Evolutionary conservation across 805 yeast genomes (phyloP).

Genomic region (Sugiyamaella floridensis): DNA sequence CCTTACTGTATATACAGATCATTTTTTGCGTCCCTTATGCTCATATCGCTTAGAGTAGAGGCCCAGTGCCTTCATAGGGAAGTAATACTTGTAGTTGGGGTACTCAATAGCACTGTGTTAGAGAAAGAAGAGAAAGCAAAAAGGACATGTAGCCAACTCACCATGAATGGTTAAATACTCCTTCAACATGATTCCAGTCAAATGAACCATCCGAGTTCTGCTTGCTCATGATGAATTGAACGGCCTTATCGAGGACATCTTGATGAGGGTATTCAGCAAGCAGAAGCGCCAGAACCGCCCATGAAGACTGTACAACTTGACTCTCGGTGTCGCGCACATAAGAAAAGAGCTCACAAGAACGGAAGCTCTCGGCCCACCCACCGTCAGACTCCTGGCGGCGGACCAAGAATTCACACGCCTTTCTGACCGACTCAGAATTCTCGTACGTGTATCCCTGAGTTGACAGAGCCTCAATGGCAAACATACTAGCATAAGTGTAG

Average conservation of each 20-base stretch:
- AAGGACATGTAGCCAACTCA: background rate
- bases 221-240: slow-evolving; percentile 51
- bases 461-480: slow-evolving; percentile 86
- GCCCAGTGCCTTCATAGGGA: slow-evolving; percentile 91
- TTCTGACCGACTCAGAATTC: slow-evolving; percentile 54
- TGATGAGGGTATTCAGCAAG: slow-evolving; percentile 74
- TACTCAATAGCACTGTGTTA: slow-evolving; percentile 76
- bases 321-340: slow-evolving; percentile 63
- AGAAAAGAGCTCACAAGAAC: slow-evolving; percentile 72
- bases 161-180: slow-evolving; percentile 77
- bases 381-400: slow-evolving; percentile 78
- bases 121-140: background rate
- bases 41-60: slow-evolving; percentile 38
- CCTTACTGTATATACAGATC: background rate
- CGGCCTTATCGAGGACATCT: slow-evolving; percentile 55
- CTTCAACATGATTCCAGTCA: slow-evolving; percentile 79
- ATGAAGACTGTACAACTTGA: slow-evolving; percentile 81
- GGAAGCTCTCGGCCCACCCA: slow-evolving; percentile 97
- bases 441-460: slow-evolving; percentile 58
- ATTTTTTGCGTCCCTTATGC: background rate
- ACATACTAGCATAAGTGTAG: slow-evolving; percentile 93
- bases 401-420: slow-evolving; percentile 81
- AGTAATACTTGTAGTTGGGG: slow-evolving; percentile 83
- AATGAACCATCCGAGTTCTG: slow-evolving; percentile 79
- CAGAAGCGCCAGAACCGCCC: slow-evolving; percentile 81